Base-by-base conservation (phyloP, 2,329 filamentous ascomycete genomes). In the Calonectria fujianensis region DNA sequence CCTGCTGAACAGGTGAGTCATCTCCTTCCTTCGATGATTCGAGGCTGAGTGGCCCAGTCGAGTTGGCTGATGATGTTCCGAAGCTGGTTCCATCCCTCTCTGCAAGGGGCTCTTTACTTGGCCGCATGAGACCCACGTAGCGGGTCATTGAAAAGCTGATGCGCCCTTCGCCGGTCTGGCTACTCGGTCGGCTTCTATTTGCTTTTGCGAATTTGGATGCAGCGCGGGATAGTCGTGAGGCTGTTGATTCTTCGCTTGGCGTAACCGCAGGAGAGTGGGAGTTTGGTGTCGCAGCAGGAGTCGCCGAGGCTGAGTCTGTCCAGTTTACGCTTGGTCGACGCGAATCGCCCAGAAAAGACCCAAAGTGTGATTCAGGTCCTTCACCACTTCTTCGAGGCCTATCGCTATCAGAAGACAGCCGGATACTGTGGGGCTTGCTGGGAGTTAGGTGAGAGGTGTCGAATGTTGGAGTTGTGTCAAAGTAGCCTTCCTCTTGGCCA, bases 121-220 rank as follows among this genome's bases (percentile, higher is more conserved):
- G 79, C 66, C 87, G 88, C 78, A 89, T 88, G 9, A 91, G 85
- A 0, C 88, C 87, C 13, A 88, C 88, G 5, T 91, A 83, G n/a
- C 90, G 88, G 20, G 88, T 89, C 82, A 93, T 91, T 3, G 89
- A 90, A 24, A 89, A 85, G 79, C 90, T 92, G 71, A 92, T 88
- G 5, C 91, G 87, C 20, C 87, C 87, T 77, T 93, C 91, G 35
- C 91, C 90, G 1, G 87, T 88, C 77, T 92, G 90, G 78, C 91
- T 93, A 24, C 84, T 85, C 6, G 91, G 90, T 16, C 91, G 88
- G 77, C 91, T 92, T 77, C 88, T 83, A 84, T 77, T 85, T 78
- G 69, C 85, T 78, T 83, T 86, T 82, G 88, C 84, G 76, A 93
- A 91, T 61, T 87, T 88, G 7, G 90, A 89, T 18, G 91, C 90